These are phyloP conservation scores for Laburnicola sp. DNA, from an alignment of 2,329 filamentous ascomycete species.

Conservation along the genomic window DNA sequence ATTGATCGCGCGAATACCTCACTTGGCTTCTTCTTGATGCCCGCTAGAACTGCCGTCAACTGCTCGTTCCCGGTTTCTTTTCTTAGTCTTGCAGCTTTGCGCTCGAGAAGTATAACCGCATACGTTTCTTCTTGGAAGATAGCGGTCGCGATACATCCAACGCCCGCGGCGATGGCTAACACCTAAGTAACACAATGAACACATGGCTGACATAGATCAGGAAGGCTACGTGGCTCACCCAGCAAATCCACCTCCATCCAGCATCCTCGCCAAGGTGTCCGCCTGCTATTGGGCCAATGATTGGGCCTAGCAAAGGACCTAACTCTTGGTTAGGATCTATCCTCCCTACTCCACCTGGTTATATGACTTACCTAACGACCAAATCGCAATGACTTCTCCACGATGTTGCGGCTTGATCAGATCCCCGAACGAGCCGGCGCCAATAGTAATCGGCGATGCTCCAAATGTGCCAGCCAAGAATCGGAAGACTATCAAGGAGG, in stretches of 20 bases:
- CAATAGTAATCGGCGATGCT: constrained; percentile 21
- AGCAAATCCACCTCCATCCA: constrained; percentile 25
- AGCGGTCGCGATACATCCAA: constrained; percentile 34
- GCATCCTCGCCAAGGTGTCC: constrained; percentile 17
- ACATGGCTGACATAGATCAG: constrained; percentile 2
- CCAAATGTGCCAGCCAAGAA: constrained; percentile 47
- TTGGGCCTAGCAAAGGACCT: constrained; percentile 20
- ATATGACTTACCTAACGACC: constrained; percentile 14
- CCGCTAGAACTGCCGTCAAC: constrained; percentile 33
- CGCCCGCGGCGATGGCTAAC: constrained; percentile 33
- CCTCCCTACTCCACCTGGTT: too few species aligned
- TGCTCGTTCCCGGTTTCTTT: constrained; percentile 34
- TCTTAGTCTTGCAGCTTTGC: constrained; percentile 34
- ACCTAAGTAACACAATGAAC: background rate
- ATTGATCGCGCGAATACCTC: constrained; percentile 47
- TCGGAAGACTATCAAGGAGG: constrained; percentile 50
- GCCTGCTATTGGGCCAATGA: constrained; percentile 22
- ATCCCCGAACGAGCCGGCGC: constrained; percentile 30
- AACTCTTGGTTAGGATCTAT: too few species aligned
- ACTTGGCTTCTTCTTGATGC: constrained; percentile 37
- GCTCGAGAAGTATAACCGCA: constrained; percentile 39
- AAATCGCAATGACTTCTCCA: constrained; percentile 28
- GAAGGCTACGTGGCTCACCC: constrained; percentile 2
- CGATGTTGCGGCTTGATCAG: constrained; percentile 22
- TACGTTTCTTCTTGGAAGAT: constrained; percentile 29